phyloP scores from a whole-genome alignment of 2,329 filamentous ascomycete species.

The Endocalyx cinctus region DNA sequence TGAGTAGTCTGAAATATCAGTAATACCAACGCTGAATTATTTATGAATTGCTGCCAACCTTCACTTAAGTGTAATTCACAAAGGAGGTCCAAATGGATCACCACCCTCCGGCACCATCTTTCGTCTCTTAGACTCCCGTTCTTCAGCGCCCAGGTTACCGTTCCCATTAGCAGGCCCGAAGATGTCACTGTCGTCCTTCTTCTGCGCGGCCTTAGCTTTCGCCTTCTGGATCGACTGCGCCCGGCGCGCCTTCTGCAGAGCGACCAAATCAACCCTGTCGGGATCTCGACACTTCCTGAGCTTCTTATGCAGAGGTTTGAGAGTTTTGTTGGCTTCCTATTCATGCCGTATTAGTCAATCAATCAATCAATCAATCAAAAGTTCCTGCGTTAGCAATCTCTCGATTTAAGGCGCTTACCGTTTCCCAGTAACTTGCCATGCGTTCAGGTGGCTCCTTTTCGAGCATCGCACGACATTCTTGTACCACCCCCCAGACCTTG shows the following conservation, averaged over 20 bases:
- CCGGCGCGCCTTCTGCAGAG: slow-evolving; percentile 60
- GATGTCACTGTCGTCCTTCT: slow-evolving; percentile 42
- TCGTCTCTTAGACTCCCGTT: slow-evolving; percentile 35
- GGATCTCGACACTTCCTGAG: slow-evolving; percentile 71
- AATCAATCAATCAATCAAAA: too few species aligned
- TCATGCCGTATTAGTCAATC: slow-evolving; percentile 28
- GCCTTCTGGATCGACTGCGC: slow-evolving; percentile 42
- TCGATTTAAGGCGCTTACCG: too few species aligned
- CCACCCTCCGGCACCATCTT: slow-evolving; percentile 19
- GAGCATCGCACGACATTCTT: slow-evolving; percentile 49
- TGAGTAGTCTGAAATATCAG: too few species aligned
- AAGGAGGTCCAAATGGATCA: slow-evolving; percentile 23
- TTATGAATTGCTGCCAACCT: too few species aligned
- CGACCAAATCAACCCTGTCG: slow-evolving; percentile 67
- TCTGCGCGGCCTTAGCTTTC: slow-evolving; percentile 29
- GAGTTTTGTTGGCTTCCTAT: slow-evolving; percentile 42
- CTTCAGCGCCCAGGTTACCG: slow-evolving; percentile 30
- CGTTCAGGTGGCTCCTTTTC: slow-evolving; percentile 53
- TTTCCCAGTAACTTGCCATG: slow-evolving; percentile 50
- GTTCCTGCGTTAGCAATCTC: too few species aligned
- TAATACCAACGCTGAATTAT: too few species aligned
- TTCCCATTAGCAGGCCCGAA: too few species aligned
- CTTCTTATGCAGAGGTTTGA: slow-evolving; percentile 61
- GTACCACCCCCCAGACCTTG: slow-evolving; percentile 46
- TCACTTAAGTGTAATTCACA: slow-evolving; percentile 16